Evolutionary conservation across 2,329 filamentous ascomycete species (phyloP), one percentile per base, ranked within the genome.

Genomic region (Chaetomiaceae sp.): DNA sequence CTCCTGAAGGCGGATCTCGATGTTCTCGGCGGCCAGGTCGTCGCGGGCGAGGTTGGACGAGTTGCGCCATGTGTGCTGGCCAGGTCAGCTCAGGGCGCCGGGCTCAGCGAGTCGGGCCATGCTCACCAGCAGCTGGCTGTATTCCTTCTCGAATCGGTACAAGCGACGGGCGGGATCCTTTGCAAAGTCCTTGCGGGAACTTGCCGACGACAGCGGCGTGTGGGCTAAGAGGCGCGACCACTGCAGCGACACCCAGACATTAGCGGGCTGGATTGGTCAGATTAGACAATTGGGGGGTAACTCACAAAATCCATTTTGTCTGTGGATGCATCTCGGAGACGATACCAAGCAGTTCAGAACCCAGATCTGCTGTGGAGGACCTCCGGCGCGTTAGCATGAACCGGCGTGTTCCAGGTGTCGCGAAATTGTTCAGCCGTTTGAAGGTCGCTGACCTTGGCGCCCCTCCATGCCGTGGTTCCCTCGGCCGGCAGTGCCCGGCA

Each of bases 211-310:
- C 63, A 85, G 74, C 66, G 81, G 75, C 60, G 77, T 79, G 62
- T 78, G 80, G 67, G 81, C 83, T 73, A 86, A 73, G 71, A 86
- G 75, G 71, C 83, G 81, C 73, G 82, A 82, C 83, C 83, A 87
- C 83, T 86, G 62, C 55, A 19, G 29, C 1, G 12, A 8, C 7
- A 17, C 2, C 3, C 53, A 54, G 44, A 57, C 25, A 22, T 31
- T 31, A 38, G 25, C 27, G 9, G 7, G 12, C 14, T 23, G 9
- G 23, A 22, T 27, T 14, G 31, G 14, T 37, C 7, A 8, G 15
- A 17, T 6, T 25, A n/a, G n/a, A n/a, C n/a, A n/a, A n/a, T n/a
- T n/a, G n/a, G n/a, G n/a, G n/a, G n/a, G n/a, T n/a, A n/a, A 43
- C 54, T 72, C 60, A 82, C 79, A 72, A 82, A 82, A 69, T 82